These are phyloP conservation scores for Pseudisothecium myosuroides DNA, from an alignment of 225 moss, liverwort and hornwort species.

Conservation along the genomic window DNA sequence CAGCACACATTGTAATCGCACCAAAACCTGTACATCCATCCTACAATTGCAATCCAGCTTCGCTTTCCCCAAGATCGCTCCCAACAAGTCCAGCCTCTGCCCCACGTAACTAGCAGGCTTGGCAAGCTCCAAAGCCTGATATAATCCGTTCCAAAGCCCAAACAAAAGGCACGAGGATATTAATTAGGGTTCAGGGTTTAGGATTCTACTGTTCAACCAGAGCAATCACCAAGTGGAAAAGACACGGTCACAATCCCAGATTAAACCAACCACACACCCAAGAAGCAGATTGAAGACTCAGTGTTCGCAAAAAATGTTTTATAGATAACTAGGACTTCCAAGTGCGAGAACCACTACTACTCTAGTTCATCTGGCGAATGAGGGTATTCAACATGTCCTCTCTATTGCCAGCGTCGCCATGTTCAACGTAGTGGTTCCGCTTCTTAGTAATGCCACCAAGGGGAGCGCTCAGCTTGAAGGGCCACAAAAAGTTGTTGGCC, in stretches of 20 bases:
- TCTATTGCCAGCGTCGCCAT: constrained; percentile 15
- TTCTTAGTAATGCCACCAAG: constrained; percentile 14
- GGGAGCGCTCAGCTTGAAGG: constrained; percentile 20
- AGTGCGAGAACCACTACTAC: neutral
- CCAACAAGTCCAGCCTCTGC: neutral
- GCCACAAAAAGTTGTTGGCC: constrained; percentile 1
- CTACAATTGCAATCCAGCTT: neutral
- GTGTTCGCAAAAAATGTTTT: neutral
- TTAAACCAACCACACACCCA: neutral
- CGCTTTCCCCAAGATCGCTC: neutral
- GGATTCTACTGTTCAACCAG: neutral
- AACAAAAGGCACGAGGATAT: neutral
- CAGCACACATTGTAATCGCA: neutral
- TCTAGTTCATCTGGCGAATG: constrained; percentile 8
- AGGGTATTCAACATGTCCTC: constrained; percentile 11
- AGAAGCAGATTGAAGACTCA: neutral
- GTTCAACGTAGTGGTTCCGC: constrained; percentile 5
- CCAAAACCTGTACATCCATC: neutral
- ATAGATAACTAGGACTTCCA: neutral
- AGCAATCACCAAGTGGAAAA: neutral
- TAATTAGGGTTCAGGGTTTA: neutral
- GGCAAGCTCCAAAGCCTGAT: neutral
- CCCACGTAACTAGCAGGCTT: neutral
- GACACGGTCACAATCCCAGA: neutral
- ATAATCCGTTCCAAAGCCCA: neutral